phyloP scores from a whole-genome alignment of 208 protist genomes.

The Leishmania arabica region DNA sequence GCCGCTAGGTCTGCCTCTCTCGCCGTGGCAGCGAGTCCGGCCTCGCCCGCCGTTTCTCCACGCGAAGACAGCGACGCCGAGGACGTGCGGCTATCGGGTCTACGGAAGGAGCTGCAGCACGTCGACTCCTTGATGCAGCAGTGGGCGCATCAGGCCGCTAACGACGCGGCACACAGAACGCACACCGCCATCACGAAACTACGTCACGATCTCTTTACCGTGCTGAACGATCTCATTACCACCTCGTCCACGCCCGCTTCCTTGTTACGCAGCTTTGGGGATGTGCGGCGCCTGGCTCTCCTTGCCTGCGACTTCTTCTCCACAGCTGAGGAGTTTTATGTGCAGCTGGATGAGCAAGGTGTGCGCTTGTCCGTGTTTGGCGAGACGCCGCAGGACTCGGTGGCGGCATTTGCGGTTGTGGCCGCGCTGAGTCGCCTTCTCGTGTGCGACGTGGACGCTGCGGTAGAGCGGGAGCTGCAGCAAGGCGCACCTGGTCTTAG shows the following conservation, averaged over 20 bases:
- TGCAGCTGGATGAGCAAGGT: slow-evolving; percentile 28
- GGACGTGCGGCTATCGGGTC: slow-evolving; percentile 14
- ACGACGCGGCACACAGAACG: slow-evolving; percentile 3
- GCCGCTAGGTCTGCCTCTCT: not conserved
- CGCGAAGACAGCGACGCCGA: slow-evolving; percentile 2
- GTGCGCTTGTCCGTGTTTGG: slow-evolving; percentile 19
- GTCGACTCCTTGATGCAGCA: slow-evolving; percentile 14
- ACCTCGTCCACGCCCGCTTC: not conserved
- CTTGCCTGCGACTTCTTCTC: slow-evolving; percentile 31
- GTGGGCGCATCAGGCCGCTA: slow-evolving; percentile 12
- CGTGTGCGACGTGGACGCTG: slow-evolving; percentile 27
- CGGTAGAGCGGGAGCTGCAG: slow-evolving; percentile 14
- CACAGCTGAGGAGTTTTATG: slow-evolving; percentile 45
- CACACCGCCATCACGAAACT: slow-evolving; percentile 24
- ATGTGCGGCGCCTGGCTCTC: slow-evolving; percentile 21
- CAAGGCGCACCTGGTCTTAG: not conserved
- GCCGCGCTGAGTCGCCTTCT: slow-evolving; percentile 39
- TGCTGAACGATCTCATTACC: slow-evolving; percentile 5
- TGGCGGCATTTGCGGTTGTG: slow-evolving; percentile 31
- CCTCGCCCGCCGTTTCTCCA: not conserved
- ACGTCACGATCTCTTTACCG: slow-evolving; percentile 2
- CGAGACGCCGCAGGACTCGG: slow-evolving; percentile 20
- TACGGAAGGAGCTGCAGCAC: slow-evolving; percentile 5
- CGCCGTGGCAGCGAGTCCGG: not conserved
- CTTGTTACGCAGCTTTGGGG: not conserved